A percentile compares a stretch with the other conserved stretches of the same genome.
These are phyloP conservation scores for Herpetospermum pedunculosum DNA, from an alignment of 306 rosid genomes.

Conservation along the genomic window DNA sequence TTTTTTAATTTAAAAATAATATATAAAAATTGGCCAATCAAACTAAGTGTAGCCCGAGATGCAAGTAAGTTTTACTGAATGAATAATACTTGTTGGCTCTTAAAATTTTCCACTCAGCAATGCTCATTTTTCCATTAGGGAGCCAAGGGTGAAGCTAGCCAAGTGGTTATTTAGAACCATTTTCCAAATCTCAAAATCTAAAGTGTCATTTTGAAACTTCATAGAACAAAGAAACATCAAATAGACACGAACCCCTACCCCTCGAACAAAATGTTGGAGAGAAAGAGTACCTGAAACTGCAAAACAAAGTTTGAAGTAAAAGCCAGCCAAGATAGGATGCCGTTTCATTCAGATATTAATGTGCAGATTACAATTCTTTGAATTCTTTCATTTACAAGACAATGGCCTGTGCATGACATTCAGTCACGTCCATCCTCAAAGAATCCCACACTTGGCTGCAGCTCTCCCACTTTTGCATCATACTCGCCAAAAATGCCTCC, in stretches of 20 bases:
- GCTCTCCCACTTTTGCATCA: constrained; percentile 59
- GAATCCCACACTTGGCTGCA: constrained; percentile 57
- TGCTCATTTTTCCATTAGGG: background rate
- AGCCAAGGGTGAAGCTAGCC: background rate
- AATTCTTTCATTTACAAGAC: constrained; percentile 30
- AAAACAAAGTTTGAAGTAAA: background rate
- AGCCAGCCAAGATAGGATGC: background rate
- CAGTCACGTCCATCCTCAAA: constrained; percentile 58
- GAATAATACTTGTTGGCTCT: too few relatives aligned
- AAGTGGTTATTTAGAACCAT: background rate
- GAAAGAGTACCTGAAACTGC: background rate
- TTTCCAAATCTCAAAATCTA: background rate
- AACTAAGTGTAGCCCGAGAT: too few relatives aligned
- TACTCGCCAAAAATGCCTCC: constrained; percentile 36
- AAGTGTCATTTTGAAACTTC: background rate
- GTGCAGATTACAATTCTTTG: background rate
- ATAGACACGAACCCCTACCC: background rate
- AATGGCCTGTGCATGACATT: constrained; percentile 64
- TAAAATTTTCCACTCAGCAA: too few relatives aligned
- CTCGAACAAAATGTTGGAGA: background rate
- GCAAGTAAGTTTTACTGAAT: too few relatives aligned
- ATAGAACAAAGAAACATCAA: background rate
- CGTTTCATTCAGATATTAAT: background rate
- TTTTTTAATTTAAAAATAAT: too few relatives aligned
- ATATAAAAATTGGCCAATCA: too few relatives aligned